Evolutionary conservation across 75 land plant species (phyloP).

Genomic region (Cupressus sempervirens): DNA sequence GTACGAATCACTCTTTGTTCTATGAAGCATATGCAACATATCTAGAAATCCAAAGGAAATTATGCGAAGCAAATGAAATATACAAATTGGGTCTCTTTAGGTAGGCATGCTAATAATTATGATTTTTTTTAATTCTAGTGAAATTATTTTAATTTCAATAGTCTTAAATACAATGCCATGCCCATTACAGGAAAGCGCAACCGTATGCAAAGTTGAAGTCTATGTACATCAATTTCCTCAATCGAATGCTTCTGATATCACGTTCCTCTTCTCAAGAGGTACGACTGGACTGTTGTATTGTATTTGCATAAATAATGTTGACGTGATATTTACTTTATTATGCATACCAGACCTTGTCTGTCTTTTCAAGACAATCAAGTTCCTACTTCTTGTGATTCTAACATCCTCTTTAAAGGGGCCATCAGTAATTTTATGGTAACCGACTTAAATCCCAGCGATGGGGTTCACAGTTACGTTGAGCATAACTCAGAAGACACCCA

Average conservation of each 20-base stretch:
- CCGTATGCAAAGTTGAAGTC: constrained; percentile 59
- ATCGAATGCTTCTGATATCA: constrained; percentile 36
- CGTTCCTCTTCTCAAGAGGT: constrained; percentile 5
- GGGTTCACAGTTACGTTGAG: constrained; percentile 17
- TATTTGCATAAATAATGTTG: too few relatives aligned
- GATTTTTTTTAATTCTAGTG: too few relatives aligned
- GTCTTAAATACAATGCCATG: neutral
- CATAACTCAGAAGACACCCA: constrained; percentile 26
- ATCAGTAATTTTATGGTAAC: neutral
- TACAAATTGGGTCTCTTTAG: constrained; percentile 70
- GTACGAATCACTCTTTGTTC: constrained; percentile 43
- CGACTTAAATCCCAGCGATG: neutral
- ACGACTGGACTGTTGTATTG: neutral
- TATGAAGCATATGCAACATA: constrained; percentile 63
- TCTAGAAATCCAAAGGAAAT: constrained; percentile 48
- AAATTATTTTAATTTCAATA: neutral
- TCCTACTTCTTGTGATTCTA: neutral
- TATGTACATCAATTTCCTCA: constrained; percentile 46
- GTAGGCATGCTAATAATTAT: constrained; percentile 20
- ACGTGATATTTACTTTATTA: too few relatives aligned
- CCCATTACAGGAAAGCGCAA: constrained; percentile 54
- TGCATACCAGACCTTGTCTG: neutral
- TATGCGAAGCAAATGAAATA: constrained; percentile 50
- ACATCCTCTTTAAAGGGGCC: neutral
- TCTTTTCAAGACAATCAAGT: neutral